Percentiles rank a stretch among this genome's conserved stretches.
These are phyloP conservation scores for Kewa caespitosa DNA, from an alignment of 179 eudicot genomes.

Conservation along the genomic window DNA sequence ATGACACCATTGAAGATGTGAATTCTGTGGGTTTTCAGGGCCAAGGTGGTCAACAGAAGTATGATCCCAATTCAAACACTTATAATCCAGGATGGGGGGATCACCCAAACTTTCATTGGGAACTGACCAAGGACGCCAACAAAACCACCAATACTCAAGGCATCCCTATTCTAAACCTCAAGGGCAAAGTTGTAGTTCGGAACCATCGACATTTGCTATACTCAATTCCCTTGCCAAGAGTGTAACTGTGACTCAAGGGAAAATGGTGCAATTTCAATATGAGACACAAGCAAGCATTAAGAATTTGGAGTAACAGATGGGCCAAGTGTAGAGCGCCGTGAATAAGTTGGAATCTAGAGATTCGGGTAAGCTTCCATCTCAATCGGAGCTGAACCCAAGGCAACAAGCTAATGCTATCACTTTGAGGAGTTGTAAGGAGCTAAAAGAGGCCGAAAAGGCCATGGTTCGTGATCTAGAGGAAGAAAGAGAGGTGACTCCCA, in stretches of 20 bases:
- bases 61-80: neutral
- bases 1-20: neutral
- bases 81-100: neutral
- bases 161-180: neutral
- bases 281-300: neutral
- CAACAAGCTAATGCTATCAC: conserved; percentile 9
- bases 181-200: neutral
- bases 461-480: too few species aligned
- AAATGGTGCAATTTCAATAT: neutral
- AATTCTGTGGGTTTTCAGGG: neutral
- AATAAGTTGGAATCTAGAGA: neutral
- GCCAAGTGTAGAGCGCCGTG: neutral
- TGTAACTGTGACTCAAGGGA: too few species aligned
- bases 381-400: conserved; percentile 5
- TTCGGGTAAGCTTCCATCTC: neutral
- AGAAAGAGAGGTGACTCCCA: too few species aligned
- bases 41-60: neutral
- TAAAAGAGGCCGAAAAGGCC: conserved; percentile 4
- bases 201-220: neutral
- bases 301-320: conserved; percentile 11
- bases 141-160: neutral
- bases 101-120: neutral
- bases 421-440: too few species aligned
- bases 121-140: neutral
- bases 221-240: neutral